A percentile compares a stretch with the other conserved stretches of the same genome.
phyloP scores from a whole-genome alignment of 2,329 filamentous ascomycete species.

The Dactylellina leptospora region DNA sequence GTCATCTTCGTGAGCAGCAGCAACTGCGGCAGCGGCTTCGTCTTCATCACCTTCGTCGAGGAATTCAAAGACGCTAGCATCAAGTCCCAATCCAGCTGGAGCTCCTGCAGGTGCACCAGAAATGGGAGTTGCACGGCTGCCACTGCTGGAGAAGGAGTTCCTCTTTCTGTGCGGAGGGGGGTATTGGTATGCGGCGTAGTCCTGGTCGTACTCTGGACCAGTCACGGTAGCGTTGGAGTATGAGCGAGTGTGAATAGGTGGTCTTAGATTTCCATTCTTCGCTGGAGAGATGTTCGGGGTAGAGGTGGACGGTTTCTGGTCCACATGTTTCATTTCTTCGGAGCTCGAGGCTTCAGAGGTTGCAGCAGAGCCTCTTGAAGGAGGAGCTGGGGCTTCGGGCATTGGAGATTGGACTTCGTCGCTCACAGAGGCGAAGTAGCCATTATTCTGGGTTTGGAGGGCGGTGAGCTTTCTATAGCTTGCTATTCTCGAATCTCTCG shows the following conservation, averaged over 20 bases:
- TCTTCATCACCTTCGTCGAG: conserved; percentile 43
- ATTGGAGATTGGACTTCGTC: conserved; percentile 50
- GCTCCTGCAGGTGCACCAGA: conserved; percentile 23
- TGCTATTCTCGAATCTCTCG: conserved; percentile 36
- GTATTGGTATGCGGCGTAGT: conserved; percentile 18
- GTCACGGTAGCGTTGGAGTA: conserved; percentile 50
- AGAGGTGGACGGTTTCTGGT: conserved; percentile 20
- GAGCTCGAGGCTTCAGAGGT: conserved; percentile 48
- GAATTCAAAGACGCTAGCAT: conserved; percentile 49
- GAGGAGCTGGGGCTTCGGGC: conserved; percentile 49
- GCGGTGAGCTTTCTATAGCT: conserved; percentile 48
- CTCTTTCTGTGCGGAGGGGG: conserved; percentile 41
- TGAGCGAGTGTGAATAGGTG: conserved; percentile 35
- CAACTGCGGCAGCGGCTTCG: conserved; percentile 22
- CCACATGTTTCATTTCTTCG: conserved; percentile 34
- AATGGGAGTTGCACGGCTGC: conserved; percentile 34
- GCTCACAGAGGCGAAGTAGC: conserved; percentile 49
- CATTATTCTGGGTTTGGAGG: conserved; percentile 50
- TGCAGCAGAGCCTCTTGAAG: conserved; percentile 43
- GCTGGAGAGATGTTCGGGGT: conserved; percentile 27
- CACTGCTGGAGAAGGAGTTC: conserved; percentile 50
- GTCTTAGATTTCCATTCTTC: conserved; percentile 28
- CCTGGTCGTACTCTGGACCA: conserved; percentile 38
- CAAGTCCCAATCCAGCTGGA: conserved; percentile 46
- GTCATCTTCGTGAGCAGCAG: conserved; percentile 1